A percentile compares a stretch with the other conserved stretches of the same genome.
Evolutionary conservation across 306 rosid genomes (phyloP).

Genomic region (Acacia confusa): DNA sequence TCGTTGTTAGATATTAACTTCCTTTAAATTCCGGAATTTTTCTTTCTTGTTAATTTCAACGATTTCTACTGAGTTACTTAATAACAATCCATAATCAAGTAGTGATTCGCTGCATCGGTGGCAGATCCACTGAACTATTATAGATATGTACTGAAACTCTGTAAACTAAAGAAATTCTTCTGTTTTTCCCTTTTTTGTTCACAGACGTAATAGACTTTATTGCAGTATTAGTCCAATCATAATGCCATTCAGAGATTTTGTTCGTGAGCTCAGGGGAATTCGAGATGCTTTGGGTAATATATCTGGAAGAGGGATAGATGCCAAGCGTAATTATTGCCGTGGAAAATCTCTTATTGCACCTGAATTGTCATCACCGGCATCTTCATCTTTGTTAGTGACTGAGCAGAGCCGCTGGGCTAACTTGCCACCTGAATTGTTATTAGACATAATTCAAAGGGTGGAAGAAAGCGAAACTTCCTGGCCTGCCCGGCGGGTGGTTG

Average conservation of each 20-base stretch:
- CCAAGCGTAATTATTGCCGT: conserved; percentile 49
- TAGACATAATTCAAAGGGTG: conserved; percentile 83
- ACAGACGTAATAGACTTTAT: background rate
- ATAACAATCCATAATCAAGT: background rate
- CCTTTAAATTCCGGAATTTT: background rate
- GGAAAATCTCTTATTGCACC: conserved; percentile 85
- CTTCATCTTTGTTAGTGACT: background rate
- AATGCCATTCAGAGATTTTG: conserved; percentile 61
- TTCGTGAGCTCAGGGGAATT: conserved; percentile 62
- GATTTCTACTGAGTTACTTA: background rate
- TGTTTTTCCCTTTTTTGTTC: background rate
- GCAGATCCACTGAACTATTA: conserved; percentile 24
- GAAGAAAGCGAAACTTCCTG: conserved; percentile 76
- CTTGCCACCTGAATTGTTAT: conserved; percentile 78
- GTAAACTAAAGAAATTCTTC: background rate
- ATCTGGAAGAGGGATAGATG: conserved; percentile 47
- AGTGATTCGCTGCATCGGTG: background rate
- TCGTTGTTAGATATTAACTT: background rate
- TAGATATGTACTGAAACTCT: background rate
- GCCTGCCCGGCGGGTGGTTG: conserved; percentile 79
- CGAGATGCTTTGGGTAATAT: conserved; percentile 57
- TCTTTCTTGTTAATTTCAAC: background rate
- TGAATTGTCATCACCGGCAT: conserved; percentile 47
- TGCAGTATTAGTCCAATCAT: conserved; percentile 30
- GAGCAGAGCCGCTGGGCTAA: conserved; percentile 70